Evolutionary conservation across 495 filamentous ascomycete genomes (phyloP).

Genomic region (Friedmanniomyces simplex): DNA sequence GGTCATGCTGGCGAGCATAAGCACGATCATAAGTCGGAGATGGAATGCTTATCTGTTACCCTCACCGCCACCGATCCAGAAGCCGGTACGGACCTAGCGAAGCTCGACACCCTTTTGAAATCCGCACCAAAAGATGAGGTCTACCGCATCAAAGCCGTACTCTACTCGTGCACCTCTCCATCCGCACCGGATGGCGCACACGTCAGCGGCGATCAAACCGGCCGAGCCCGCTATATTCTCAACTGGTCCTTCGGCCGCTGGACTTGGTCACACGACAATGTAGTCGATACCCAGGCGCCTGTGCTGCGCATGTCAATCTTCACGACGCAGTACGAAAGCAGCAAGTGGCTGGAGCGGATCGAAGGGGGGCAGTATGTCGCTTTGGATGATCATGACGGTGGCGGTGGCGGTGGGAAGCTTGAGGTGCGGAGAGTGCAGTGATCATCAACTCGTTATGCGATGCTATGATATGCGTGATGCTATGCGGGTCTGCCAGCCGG

Average conservation of each 20-base stretch:
- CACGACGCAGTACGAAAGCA: conserved; percentile 70
- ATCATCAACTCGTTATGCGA: not conserved
- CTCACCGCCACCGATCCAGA: conserved; percentile 37
- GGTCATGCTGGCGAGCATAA: conserved; percentile 47
- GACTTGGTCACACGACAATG: conserved; percentile 59
- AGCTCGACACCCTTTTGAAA: conserved; percentile 55
- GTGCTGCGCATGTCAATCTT: conserved; percentile 73
- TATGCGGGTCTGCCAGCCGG: not conserved
- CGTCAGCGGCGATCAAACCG: conserved; percentile 8
- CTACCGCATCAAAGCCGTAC: conserved; percentile 86
- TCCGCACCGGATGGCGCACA: conserved; percentile 44
- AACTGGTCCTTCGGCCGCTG: conserved; percentile 98
- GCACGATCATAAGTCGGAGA: conserved; percentile 51
- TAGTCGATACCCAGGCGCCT: conserved; percentile 30
- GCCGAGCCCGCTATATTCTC: conserved; percentile 56
- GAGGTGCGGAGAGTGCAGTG: conserved; percentile 11
- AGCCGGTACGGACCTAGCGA: conserved; percentile 48
- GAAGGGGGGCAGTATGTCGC: conserved; percentile 35
- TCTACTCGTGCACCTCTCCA: conserved; percentile 49
- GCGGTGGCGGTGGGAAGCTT: not conserved
- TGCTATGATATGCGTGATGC: not conserved
- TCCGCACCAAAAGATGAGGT: conserved; percentile 78
- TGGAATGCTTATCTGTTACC: conserved; percentile 51
- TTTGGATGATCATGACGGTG: not conserved
- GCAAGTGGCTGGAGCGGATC: conserved; percentile 80